phyloP scores from a whole-genome alignment of 2,329 filamentous ascomycete species.

The Sporothrix pallida region DNA sequence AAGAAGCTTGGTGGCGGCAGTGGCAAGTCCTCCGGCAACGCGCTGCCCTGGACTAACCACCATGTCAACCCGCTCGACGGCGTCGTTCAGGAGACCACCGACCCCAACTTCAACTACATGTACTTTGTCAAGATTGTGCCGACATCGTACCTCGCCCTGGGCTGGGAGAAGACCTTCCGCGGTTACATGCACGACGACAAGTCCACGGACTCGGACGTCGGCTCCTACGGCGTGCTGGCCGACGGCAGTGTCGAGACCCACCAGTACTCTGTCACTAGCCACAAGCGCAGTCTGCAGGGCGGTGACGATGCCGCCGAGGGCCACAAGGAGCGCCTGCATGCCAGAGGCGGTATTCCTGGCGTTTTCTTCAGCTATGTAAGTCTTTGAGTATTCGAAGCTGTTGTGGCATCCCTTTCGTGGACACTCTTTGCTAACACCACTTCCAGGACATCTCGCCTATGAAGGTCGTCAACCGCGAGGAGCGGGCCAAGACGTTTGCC shows the following conservation, averaged over 20 bases:
- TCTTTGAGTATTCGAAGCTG: constrained; percentile 38
- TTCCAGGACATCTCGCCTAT: constrained; percentile 93
- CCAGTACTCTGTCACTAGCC: constrained; percentile 97
- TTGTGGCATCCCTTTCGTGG: neutral
- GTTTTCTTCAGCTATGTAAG: constrained; percentile 98
- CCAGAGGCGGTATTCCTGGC: constrained; percentile 88
- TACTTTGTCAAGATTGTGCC: constrained; percentile 99
- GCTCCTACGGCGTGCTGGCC: constrained; percentile 67
- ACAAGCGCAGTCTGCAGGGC: constrained; percentile 85
- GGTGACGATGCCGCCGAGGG: constrained; percentile 85
- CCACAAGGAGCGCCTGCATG: constrained; percentile 90
- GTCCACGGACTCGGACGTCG: constrained; percentile 62
- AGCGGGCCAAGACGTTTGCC: constrained; percentile 84
- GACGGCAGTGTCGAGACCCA: constrained; percentile 93
- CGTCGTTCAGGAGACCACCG: constrained; percentile 75
- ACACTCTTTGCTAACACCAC: neutral
- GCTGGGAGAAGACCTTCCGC: constrained; percentile 72
- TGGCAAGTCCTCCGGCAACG: constrained; percentile 47
- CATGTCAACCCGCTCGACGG: constrained; percentile 90
- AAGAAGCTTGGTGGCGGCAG: constrained; percentile 55
- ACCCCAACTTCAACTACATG: constrained; percentile 94
- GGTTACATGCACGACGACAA: constrained; percentile 45
- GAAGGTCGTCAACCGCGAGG: constrained; percentile 98
- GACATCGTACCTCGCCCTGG: constrained; percentile 90
- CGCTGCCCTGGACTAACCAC: constrained; percentile 79